These are phyloP conservation scores for Micromonas commoda DNA, from an alignment of 139 green algal species.

Conservation along the genomic window DNA sequence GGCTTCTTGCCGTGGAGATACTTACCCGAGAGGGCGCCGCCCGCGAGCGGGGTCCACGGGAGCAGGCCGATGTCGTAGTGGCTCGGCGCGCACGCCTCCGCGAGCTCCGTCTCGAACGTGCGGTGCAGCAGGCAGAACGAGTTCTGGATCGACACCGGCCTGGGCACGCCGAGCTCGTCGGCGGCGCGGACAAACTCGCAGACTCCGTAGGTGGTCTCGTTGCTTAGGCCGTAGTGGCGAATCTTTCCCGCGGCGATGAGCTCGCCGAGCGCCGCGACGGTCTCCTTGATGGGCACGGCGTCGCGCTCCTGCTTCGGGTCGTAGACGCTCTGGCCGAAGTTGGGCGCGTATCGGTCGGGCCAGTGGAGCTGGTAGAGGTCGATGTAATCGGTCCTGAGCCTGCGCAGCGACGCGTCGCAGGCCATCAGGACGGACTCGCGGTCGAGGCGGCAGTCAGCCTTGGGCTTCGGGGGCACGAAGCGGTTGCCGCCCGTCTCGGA, in stretches of 20 bases:
- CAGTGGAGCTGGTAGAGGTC: slow-evolving; percentile 88
- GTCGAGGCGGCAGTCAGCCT: slow-evolving; percentile 1
- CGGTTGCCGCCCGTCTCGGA: slow-evolving; percentile 15
- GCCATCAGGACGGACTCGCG: slow-evolving; percentile 17
- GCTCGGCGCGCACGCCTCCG: slow-evolving; percentile 55
- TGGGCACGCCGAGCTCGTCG: slow-evolving; percentile 51
- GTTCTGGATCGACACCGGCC: slow-evolving; percentile 73
- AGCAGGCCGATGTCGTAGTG: slow-evolving; percentile 58
- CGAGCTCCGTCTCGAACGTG: slow-evolving; percentile 53
- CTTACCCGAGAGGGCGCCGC: slow-evolving; percentile 41
- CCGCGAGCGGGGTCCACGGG: slow-evolving; percentile 47
- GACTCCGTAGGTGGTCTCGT: slow-evolving; percentile 74
- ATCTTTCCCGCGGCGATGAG: slow-evolving; percentile 65
- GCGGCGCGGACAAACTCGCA: slow-evolving; percentile 53
- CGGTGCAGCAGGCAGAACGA: slow-evolving; percentile 56
- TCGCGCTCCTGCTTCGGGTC: slow-evolving; percentile 35
- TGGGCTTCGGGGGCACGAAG: not conserved
- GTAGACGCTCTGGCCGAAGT: slow-evolving; percentile 56
- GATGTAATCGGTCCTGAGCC: slow-evolving; percentile 80
- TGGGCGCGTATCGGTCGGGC: slow-evolving; percentile 55
- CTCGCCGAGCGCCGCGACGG: slow-evolving; percentile 37
- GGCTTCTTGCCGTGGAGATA: slow-evolving; percentile 35
- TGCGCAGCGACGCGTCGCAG: slow-evolving; percentile 43
- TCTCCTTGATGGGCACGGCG: slow-evolving; percentile 44
- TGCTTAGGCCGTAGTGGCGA: slow-evolving; percentile 67